phyloP scores from a whole-genome alignment of 1,284 basidiomycete species.

The Tranzscheliella williamsii region DNA sequence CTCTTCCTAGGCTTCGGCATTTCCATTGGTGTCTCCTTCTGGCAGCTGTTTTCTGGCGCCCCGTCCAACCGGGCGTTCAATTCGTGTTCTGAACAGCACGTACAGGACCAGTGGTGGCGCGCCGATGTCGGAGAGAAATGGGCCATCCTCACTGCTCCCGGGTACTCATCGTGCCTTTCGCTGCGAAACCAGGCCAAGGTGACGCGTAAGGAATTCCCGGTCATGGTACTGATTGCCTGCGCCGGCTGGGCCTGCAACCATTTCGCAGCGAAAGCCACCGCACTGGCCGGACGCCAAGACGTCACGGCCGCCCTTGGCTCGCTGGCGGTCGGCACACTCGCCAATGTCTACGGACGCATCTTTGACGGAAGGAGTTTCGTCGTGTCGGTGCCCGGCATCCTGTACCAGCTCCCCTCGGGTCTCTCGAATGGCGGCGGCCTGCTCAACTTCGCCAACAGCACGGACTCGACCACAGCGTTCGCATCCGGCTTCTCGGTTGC shows the following conservation, averaged over 20 bases:
- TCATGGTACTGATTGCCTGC: constrained; percentile 73
- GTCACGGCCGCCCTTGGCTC: constrained; percentile 66
- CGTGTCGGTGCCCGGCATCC: constrained; percentile 69
- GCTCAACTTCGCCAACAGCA: constrained; percentile 68
- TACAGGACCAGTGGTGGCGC: constrained; percentile 64
- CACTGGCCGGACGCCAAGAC: constrained; percentile 34
- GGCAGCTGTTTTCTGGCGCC: constrained; percentile 44
- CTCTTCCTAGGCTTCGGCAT: constrained; percentile 54
- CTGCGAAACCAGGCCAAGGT: constrained; percentile 72
- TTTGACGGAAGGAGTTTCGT: constrained; percentile 78
- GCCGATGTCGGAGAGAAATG: constrained; percentile 32
- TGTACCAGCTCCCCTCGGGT: constrained; percentile 85
- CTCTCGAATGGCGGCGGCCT: constrained; percentile 82
- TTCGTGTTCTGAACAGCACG: constrained; percentile 8
- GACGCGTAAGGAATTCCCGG: constrained; percentile 72
- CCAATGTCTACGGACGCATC: constrained; percentile 81
- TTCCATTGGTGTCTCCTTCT: constrained; percentile 53
- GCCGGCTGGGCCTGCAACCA: constrained; percentile 69
- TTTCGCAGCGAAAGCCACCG: constrained; percentile 27
- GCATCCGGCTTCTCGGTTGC: constrained; percentile 38
- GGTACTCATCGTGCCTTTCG: constrained; percentile 75
- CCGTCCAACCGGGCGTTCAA: constrained; percentile 8
- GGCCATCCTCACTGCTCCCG: constrained; percentile 75
- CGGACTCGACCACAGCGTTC: constrained; percentile 16
- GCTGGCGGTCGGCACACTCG: constrained; percentile 78